Conservation (phyloP, 2,329 filamentous ascomycete species). For the Nigrospora oryzae region DNA sequence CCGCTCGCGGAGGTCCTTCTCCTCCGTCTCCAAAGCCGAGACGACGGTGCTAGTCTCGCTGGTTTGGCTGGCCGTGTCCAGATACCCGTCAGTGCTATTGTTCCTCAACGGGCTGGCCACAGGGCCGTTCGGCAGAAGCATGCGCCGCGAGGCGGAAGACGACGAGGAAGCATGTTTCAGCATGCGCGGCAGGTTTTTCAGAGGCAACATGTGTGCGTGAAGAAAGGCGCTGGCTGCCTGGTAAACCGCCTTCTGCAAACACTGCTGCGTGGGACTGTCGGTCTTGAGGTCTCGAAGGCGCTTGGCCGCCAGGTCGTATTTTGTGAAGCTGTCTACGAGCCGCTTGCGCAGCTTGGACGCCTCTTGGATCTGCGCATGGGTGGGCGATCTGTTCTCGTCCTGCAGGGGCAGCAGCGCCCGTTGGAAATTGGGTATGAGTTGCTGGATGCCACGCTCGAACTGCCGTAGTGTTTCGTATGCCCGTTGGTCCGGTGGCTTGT, state of each 20-base stretch:
- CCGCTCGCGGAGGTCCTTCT: conserved; percentile 71
- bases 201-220: conserved; percentile 82
- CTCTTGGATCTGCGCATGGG: conserved; percentile 66
- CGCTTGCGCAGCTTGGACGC: conserved; percentile 85
- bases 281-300: conserved; percentile 74
- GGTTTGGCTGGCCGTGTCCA: conserved; percentile 40
- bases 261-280: conserved; percentile 60
- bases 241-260: conserved; percentile 75
- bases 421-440: conserved; percentile 78
- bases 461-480: conserved; percentile 78
- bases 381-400: conserved; percentile 37
- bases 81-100: conserved; percentile 27
- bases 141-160: conserved; percentile 17
- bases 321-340: conserved; percentile 79
- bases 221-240: conserved; percentile 75
- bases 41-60: conserved; percentile 45
- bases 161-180: conserved; percentile 40
- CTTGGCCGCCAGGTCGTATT: conserved; percentile 76
- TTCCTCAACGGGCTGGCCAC: conserved; percentile 33
- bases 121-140: conserved; percentile 23
- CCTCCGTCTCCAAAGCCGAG: conserved; percentile 65
- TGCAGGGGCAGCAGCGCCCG: conserved; percentile 66
- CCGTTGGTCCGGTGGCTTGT: conserved; percentile 66
- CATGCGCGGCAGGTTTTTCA: conserved; percentile 66
- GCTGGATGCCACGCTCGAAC: conserved; percentile 78